phyloP scores from a whole-genome alignment of 805 yeast species.

The Lachancea cidri region DNA sequence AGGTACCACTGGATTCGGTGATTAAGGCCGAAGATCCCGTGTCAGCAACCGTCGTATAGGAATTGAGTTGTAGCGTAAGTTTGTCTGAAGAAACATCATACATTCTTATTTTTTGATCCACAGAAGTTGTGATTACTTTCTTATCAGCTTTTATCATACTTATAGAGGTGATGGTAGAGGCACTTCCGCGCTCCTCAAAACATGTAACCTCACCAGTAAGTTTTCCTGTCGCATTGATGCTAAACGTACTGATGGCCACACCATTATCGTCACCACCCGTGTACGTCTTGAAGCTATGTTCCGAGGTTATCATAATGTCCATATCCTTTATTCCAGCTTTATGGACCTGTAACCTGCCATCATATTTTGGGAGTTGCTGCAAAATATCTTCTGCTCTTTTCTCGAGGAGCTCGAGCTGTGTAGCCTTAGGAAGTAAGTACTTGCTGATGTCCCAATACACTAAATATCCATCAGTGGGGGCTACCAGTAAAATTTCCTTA shows the following conservation, averaged over 20 bases:
- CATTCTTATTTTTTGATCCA: conserved; percentile 69
- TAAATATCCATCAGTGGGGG: conserved; percentile 82
- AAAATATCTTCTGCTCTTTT: not conserved
- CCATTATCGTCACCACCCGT: conserved; percentile 97
- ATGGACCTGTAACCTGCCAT: conserved; percentile 52
- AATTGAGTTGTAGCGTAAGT: conserved; percentile 34
- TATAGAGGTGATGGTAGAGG: conserved; percentile 79
- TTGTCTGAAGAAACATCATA: conserved; percentile 46
- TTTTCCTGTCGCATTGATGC: conserved; percentile 18
- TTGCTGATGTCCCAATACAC: conserved; percentile 52
- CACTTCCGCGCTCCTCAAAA: conserved; percentile 58
- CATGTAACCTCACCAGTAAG: conserved; percentile 25
- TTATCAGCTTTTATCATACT: conserved; percentile 27
- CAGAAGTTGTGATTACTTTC: conserved; percentile 60
- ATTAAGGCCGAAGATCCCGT: conserved; percentile 65
- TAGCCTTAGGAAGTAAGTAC: not conserved
- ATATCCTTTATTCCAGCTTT: conserved; percentile 80
- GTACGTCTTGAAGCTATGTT: conserved; percentile 34
- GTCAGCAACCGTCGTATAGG: conserved; percentile 82
- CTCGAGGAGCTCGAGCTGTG: not conserved
- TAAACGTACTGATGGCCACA: conserved; percentile 39
- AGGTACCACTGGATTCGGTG: conserved; percentile 22
- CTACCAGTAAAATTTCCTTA: conserved; percentile 40
- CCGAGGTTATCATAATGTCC: conserved; percentile 23
- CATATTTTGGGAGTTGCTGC: conserved; percentile 10